phyloP scores from a whole-genome alignment of 805 yeast genomes.

The Soucietia sequanensis region DNA sequence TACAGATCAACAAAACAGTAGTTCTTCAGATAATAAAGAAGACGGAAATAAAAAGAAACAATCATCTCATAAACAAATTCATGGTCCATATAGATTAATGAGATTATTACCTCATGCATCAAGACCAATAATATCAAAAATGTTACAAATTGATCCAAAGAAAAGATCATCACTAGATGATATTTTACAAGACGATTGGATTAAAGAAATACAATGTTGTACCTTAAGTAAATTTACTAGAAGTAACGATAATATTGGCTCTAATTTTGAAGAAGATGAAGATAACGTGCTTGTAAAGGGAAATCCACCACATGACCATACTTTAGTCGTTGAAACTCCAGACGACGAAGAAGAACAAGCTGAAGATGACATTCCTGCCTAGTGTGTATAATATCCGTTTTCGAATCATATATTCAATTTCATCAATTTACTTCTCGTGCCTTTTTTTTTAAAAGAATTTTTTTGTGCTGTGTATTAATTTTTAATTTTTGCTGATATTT shows the following conservation, averaged over 20 bases:
- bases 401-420: too few relatives aligned
- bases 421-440: too few relatives aligned
- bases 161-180: constrained; percentile 68
- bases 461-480: too few relatives aligned
- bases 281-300: constrained; percentile 35
- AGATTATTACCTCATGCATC: constrained; percentile 81
- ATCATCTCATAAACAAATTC: constrained; percentile 54
- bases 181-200: constrained; percentile 70
- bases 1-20: constrained; percentile 7
- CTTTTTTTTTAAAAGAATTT: too few relatives aligned
- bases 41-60: constrained; percentile 30
- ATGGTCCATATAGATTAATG: constrained; percentile 81
- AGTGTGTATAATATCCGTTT: too few relatives aligned
- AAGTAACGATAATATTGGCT: constrained; percentile 18
- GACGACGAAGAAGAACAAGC: constrained; percentile 3
- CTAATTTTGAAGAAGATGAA: constrained; percentile 36
- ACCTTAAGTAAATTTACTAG: constrained; percentile 37
- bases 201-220: constrained; percentile 58
- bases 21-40: constrained; percentile 7
- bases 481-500: too few relatives aligned
- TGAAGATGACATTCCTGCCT: too few relatives aligned
- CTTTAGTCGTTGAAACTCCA: constrained; percentile 25
- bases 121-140: constrained; percentile 67
- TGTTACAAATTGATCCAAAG: constrained; percentile 60
- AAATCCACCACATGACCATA: constrained; percentile 39